Percentiles rank a stretch among this genome's conserved stretches.
phyloP scores from a whole-genome alignment of 2,329 filamentous ascomycete genomes.

The Colletotrichum liriopes region DNA sequence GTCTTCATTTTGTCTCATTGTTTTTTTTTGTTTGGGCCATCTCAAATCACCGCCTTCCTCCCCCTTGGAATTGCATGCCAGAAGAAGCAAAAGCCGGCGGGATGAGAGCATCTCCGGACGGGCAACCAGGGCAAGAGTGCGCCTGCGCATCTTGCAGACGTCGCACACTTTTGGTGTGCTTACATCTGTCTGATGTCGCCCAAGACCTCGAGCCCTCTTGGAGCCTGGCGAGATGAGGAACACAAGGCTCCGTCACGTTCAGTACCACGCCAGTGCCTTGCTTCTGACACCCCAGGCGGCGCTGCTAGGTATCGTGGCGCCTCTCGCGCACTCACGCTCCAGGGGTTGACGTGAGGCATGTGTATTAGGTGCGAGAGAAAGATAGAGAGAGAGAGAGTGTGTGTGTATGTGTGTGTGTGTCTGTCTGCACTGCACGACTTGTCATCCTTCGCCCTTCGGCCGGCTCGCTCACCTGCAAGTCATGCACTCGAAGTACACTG shows the following conservation, averaged over 20 bases:
- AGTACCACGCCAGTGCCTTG: conserved; percentile 33
- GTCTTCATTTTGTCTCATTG: conserved; percentile 18
- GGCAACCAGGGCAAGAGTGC: not conserved
- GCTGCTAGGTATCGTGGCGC: conserved; percentile 9
- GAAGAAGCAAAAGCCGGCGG: not conserved
- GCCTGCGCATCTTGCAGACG: not conserved
- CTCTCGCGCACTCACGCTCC: conserved; percentile 5
- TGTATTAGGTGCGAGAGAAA: conserved; percentile 25
- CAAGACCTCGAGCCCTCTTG: conserved; percentile 14
- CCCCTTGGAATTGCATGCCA: conserved; percentile 14
- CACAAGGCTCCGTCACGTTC: conserved; percentile 24
- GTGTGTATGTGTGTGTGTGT: conserved; percentile 17
- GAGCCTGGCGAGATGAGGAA: conserved; percentile 13
- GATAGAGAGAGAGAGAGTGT: conserved; percentile 10
- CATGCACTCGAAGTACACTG: conserved; percentile 36
- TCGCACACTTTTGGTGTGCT: conserved; percentile 11
- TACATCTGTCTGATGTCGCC: conserved; percentile 3
- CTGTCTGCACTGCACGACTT: conserved; percentile 36
- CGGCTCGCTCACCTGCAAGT: conserved; percentile 36
- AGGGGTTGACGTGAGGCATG: conserved; percentile 10
- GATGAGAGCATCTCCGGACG: not conserved
- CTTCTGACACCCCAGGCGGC: conserved; percentile 16
- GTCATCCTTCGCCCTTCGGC: conserved; percentile 23
- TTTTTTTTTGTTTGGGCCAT: not conserved
- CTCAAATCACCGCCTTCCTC: conserved; percentile 5